Evolutionary conservation across 176 grass and related monocot species (phyloP).

Genomic region (Triticum timopheevii): DNA sequence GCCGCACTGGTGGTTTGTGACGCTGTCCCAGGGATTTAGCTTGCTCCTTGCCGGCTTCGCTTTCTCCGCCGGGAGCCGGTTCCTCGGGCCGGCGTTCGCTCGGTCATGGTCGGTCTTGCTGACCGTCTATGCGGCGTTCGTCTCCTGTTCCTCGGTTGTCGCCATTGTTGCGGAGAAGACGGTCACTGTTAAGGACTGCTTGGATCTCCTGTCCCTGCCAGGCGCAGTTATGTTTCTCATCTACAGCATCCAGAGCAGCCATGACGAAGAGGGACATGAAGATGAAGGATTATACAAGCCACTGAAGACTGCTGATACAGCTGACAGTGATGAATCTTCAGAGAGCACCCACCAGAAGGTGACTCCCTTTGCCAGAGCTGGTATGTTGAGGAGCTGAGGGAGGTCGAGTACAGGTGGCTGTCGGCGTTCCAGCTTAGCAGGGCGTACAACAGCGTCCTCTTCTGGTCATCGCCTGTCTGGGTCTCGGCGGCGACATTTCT

Average conservation of each 20-base stretch:
- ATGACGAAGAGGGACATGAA: not conserved
- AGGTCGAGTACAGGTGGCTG: constrained; percentile 71
- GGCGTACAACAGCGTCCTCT: constrained; percentile 81
- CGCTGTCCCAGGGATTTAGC: constrained; percentile 44
- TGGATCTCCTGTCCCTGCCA: constrained; percentile 57
- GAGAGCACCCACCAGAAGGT: not conserved
- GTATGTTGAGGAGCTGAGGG: constrained; percentile 63
- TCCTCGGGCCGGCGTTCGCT: constrained; percentile 28
- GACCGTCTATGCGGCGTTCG: constrained; percentile 33
- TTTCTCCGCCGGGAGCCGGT: constrained; percentile 16
- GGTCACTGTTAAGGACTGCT: constrained; percentile 26
- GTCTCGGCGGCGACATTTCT: constrained; percentile 79
- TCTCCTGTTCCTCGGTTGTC: constrained; percentile 45
- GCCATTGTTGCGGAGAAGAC: constrained; percentile 36
- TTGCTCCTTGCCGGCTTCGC: constrained; percentile 30
- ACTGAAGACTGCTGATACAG: constrained; percentile 26
- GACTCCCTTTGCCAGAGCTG: constrained; percentile 62
- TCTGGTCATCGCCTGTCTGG: constrained; percentile 84
- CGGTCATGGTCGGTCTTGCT: constrained; percentile 32
- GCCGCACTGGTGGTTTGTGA: constrained; percentile 47
- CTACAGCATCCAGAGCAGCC: constrained; percentile 23
- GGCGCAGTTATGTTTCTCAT: constrained; percentile 43
- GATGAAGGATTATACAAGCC: constrained; percentile 53
- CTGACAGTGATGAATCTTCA: constrained; percentile 13
- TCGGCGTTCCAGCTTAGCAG: constrained; percentile 72